Percentiles rank a stretch among this genome's conserved stretches.
Evolutionary conservation across 2,329 filamentous ascomycete species (phyloP).

Genomic region (Sporothrix mexicana): DNA sequence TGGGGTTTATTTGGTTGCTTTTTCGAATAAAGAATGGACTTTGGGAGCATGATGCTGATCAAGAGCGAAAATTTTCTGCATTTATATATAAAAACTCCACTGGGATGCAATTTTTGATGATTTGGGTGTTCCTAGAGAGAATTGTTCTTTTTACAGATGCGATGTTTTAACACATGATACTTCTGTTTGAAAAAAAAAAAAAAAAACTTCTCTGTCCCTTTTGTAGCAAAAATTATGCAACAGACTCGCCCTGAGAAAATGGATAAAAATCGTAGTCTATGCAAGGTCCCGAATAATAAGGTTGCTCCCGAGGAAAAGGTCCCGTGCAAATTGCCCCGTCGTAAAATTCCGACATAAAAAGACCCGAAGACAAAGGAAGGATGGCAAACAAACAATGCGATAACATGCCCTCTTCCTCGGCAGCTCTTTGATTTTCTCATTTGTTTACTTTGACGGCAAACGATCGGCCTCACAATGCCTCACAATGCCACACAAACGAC

Average conservation of each 20-base stretch:
- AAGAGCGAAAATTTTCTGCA: too few species aligned
- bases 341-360: background rate
- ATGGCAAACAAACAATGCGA: background rate
- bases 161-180: too few species aligned
- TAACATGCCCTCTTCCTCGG: background rate
- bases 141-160: too few species aligned
- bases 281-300: slow-evolving; percentile 8
- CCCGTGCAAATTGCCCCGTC: background rate
- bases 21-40: too few species aligned
- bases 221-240: background rate
- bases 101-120: too few species aligned
- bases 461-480: slow-evolving; percentile 16
- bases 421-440: background rate
- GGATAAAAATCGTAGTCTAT: background rate
- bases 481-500: background rate
- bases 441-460: background rate
- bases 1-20: too few species aligned
- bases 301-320: slow-evolving; percentile 4
- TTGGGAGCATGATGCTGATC: too few species aligned
- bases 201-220: background rate
- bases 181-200: too few species aligned
- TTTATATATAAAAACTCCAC: too few species aligned
- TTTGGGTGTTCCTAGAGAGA: too few species aligned
- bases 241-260: background rate
- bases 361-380: background rate